Base-by-base conservation (phyloP, 2,329 filamentous ascomycete genomes). In the Beauveria scarabaeidicola region DNA sequence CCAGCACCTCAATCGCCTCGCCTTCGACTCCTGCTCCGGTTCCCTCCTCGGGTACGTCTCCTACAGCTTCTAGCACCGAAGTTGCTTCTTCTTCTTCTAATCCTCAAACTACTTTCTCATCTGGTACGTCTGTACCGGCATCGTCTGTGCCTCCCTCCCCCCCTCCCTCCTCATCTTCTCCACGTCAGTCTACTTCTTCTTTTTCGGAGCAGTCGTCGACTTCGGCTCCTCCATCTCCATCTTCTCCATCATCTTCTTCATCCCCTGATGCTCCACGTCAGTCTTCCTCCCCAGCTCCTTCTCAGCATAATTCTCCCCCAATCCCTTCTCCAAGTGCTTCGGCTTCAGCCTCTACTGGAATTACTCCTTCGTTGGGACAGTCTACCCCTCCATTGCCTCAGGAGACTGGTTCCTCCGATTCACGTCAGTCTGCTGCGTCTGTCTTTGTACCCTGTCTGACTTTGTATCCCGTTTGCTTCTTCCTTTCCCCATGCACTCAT, bases 51-150 rank as follows among this genome's bases (percentile, higher is more conserved):
- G 62, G 67, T 61, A 61, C 65, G 56, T 63, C 69, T 64, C 68
- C 70, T 59, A 66, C 68, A 67, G 66, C 69, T 67, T 64, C 64
- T 57, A 19, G 52, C 62, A 63, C 64, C 68, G 68, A 66, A 66
- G 64, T 59, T 58, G 27, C 62, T 51, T 59, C 63, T 55, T 59
- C 58, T 36, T 57, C 55, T 53, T 47, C 57, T 44, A 61, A 60
- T 51, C 59, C 64, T 25, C 64, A 64, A 27, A 63, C 64, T 25
- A 61, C 64, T 61, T 64, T 66, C 47, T 63, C 64, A 52, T 53
- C 59, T 32, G 68, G 70, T 72, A 73, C 68, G 63, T 70, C 67
- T 66, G 65, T 65, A 64, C 65, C 64, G 64, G 64, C 64, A 62
- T 61, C 64, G 55, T 64, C 64, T 62, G 63, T 58, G 60, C 54